Base-by-base conservation (phyloP, 2,329 filamentous ascomycete genomes). In the Sordariomycetes sp. region DNA sequence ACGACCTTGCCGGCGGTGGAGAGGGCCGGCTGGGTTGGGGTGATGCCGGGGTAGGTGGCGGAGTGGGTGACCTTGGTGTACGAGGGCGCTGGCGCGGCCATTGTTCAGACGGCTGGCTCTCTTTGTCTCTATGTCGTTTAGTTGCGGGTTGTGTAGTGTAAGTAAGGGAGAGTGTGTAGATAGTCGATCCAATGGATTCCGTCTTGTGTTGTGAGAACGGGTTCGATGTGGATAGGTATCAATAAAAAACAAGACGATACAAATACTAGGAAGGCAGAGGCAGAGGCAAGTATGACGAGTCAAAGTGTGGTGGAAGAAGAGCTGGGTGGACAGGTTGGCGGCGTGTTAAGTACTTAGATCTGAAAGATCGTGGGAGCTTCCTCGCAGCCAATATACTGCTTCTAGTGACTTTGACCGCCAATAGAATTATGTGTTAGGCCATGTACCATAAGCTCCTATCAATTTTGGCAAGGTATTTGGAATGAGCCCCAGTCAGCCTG, bases 1-100 rank as follows among this genome's bases (percentile, higher is more conserved):
- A 85, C 81, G 20, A 76, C 82, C 32, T 67, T 68, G 7, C 71
- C 71, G 20, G 64, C 67, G n/a, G 71, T 70, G 0, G 68, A 73
- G 6, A 74, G 65, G 37, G 69, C 69, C 0, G 70, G 70, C 0
- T 67, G 68, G 5, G 59, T 46, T 4, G 72, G 66, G 1, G 65
- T 66, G 59, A 74, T 71, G 54, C 61, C 59, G 0, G 66, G 61
- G 54, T 74, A 74, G 7, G 62, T 59, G 3, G 62, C 25, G 8
- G 43, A 59, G 12, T 40, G 37, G 62, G 61, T 64, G 1, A 37
- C 40, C n/a, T 64, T 63, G 25, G 65, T 66, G 20, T 65, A 65
- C 2, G 59, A 54, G 22, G 51, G 34, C 18, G 20, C 40, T 34
- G 52, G 12, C 5, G 46, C n/a, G 7, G 46, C 46, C 46, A 50